Evolutionary conservation across 805 yeast genomes (phyloP), one percentile per base, ranked within the genome.

Genomic region (Kurtzmaniella fragi): DNA sequence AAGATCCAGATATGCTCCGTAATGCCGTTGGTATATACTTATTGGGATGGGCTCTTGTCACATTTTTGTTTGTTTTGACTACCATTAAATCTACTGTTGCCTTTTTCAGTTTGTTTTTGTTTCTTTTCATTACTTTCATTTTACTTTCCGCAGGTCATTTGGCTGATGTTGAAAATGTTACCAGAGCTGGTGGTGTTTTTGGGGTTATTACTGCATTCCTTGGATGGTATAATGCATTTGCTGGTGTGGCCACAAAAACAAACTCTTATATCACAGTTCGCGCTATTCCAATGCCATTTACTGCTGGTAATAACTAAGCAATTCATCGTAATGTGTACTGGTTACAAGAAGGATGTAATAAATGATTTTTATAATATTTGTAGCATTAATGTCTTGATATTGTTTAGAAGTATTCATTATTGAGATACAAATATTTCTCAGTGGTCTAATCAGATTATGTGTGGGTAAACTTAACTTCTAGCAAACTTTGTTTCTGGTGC

Each of bases 61-160:
- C 87, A 0, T 66, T 73, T 25, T 67, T 78, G 41, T 49, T 82
- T 39, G 48, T 71, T 16, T 35, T 77, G 32, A 70, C 78, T 50
- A 82, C 87, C 3, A 51, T 78, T 52, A 73, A 80, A 49, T 78
- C 88, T 4, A 82, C 88, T 2, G 70, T 80, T 15, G 78, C 82
- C 36, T 78, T 82, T 64, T 77, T 78, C 50, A 43, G 66, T 3
- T 64, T 82, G 50, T 79, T 80, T 52, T 67, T 77, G 59, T 53
- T 69, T 42, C 64, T 82, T 37, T 67, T 62, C 17, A 36, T 79
- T 5, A 78, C 86, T 1, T 82, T 78, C 59, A 45, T 80, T 36
- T 57, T 82, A 31, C 62, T 82, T 36, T 64, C 77, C 0, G 64
- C 70, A 37, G 80, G 79, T 23, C 71, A 75, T 39, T 70, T 80